Base-by-base conservation (phyloP, 768 basidiomycete genomes). In the Serendipita sp. region DNA sequence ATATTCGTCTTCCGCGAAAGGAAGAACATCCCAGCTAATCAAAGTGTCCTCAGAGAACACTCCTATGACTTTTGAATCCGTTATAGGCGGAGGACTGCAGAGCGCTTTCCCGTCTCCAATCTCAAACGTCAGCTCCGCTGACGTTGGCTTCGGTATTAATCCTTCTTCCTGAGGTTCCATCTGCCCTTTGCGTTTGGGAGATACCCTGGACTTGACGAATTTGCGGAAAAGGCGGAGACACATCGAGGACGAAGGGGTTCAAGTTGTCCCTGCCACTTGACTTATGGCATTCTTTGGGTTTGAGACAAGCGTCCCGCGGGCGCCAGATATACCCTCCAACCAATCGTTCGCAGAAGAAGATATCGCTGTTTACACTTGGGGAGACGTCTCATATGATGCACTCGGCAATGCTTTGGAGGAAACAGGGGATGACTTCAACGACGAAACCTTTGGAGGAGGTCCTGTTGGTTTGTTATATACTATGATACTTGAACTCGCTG, bases 301-400 rank as follows among this genome's bases (percentile, higher is more conserved):
- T 72, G 79, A 85, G 75, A 70, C 74, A 56, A 74, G 78, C 45
- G 76, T 74, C 71, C 56, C 56, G 34, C 56, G 36, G 56, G 78
- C 80, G 74, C 36, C 64, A 16, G 72, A 88, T 74, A 86, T 88
- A 75, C 78, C 80, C 66, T 83, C 85, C 72, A 83, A 79, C 72
- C 79, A 77, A 71, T 79, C 74, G 68, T 83, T 83, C 70, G 75
- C 81, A 64, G 78, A 80, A 62, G 92, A 91, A 71, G 87, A 92
- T 76, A 77, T 96, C 67, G 86, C 90, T 2, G 89, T 93, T 54
- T 94, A 91, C 75, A 91, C 86, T 51, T 96, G 91, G 91, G 91
- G 89, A 10, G 88, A 89, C 69, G 89, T 89, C 45, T 84, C 84
- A 68, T 92, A 93, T 72, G 90, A 95, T 73, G 91, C 89, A 45